Percentiles rank a stretch among this genome's conserved stretches.
Evolutionary conservation across 2,329 filamentous ascomycete genomes (phyloP).

Genomic region (Colletotrichum destructivum): DNA sequence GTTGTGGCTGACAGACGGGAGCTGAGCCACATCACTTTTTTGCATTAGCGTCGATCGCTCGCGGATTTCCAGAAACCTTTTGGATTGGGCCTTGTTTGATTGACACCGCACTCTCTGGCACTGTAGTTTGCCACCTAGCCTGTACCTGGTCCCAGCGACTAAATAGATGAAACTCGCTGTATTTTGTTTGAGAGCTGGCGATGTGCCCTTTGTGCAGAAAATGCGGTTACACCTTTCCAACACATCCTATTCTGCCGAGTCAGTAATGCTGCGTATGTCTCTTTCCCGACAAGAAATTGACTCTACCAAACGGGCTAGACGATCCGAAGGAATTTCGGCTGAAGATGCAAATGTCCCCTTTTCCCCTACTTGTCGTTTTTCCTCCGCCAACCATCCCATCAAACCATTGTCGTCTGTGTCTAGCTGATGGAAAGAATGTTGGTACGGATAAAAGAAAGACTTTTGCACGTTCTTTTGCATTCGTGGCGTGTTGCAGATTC

Average conservation of each 20-base stretch:
- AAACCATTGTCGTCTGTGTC: slow-evolving; percentile 10
- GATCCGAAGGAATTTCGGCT: slow-evolving; percentile 21
- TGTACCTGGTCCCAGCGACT: neutral
- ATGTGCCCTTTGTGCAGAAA: neutral
- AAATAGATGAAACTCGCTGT: slow-evolving; percentile 26
- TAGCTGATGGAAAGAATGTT: slow-evolving; percentile 13
- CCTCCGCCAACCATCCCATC: slow-evolving; percentile 3
- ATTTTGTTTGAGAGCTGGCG: slow-evolving; percentile 5
- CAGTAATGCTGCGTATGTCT: neutral
- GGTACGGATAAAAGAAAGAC: slow-evolving; percentile 16
- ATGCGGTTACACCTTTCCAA: neutral
- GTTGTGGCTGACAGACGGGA: slow-evolving; percentile 41
- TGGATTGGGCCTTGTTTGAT: slow-evolving; percentile 23
- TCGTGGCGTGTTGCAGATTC: slow-evolving; percentile 40
- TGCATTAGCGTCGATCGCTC: slow-evolving; percentile 42
- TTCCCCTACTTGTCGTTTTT: too few species aligned
- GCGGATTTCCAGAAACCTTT: slow-evolving; percentile 30
- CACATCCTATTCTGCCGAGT: neutral
- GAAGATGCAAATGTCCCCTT: neutral
- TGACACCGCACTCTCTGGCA: slow-evolving; percentile 6
- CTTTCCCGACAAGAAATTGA: slow-evolving; percentile 4
- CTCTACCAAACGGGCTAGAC: slow-evolving; percentile 14
- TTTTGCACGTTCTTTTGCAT: slow-evolving; percentile 30
- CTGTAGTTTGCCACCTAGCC: too few species aligned
- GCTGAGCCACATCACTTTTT: slow-evolving; percentile 36